Base-by-base conservation (phyloP, 768 basidiomycete species). In the Xerocomus potaroensis region DNA sequence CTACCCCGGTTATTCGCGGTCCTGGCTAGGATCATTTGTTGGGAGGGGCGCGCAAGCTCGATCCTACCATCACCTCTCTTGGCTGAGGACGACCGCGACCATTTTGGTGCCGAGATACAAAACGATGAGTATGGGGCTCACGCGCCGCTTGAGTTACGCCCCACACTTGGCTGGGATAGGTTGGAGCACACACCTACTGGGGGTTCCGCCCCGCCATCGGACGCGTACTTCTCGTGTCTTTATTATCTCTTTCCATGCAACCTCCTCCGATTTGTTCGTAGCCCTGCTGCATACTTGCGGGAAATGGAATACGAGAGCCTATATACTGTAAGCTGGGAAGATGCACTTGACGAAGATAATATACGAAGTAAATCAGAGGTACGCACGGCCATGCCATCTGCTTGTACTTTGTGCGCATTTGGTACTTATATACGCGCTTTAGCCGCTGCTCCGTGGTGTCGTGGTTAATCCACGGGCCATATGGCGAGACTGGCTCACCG, bases 161-260 rank as follows among this genome's bases (percentile, higher is more conserved):
- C 74, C 15, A 78, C 81, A 41, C 65, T 86, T n/a, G 59, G 73
- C 16, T 91, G 89, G 89, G 67, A 79, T 50, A 76, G 80, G 29
- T 72, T 89, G 22, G 81, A 86, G 40, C 70, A 72, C 55, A 72
- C 79, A 1, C 81, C 87, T 60, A 70, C 76, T 9, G 72, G 71
- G 1, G 74, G 79, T 12, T 65, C 71, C 23, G 68, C 78, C 2
- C 86, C 88, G 15, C 77, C 80, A 4, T 75, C 81, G 14, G 75
- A 80, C 16, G 75, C 71, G 35, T 88, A 79, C 58, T 92, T 92
- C 68, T 83, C 84, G 2, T 76, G 76, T 36, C 71, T 96, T 50
- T 95, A 94, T 68, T 93, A 91, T 57, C 79, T 93, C 39, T 96
- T 90, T 70, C 93, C 93, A 1, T 87, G 84, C 67, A 96, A 94